Percentiles rank a stretch among this genome's conserved stretches.
These are phyloP conservation scores for Planoprotostelium fungivorum DNA, from an alignment of 78 protist species.

Conservation along the genomic window DNA sequence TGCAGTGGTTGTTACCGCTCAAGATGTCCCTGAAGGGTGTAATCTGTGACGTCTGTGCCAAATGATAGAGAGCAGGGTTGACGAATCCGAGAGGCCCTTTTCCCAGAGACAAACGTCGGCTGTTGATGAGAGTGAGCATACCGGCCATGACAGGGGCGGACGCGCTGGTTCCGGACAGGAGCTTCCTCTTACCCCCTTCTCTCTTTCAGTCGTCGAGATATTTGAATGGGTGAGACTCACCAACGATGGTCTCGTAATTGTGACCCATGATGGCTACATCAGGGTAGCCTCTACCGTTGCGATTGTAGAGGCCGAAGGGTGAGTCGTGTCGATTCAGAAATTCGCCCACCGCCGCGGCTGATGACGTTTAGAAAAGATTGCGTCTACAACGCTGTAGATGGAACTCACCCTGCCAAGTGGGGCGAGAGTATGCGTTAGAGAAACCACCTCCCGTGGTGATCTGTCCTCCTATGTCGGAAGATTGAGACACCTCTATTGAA, in stretches of 20 bases:
- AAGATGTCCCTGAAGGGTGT: conserved; percentile 9
- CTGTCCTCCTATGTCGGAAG: not conserved
- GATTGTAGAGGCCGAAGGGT: not conserved
- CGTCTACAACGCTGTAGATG: too few relatives aligned
- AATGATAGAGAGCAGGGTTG: not conserved
- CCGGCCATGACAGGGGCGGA: conserved; percentile 10
- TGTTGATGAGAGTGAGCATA: not conserved
- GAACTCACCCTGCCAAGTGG: conserved; percentile 3
- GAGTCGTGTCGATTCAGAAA: not conserved
- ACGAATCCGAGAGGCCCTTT: not conserved
- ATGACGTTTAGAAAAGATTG: not conserved
- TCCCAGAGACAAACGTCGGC: not conserved
- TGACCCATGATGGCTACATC: conserved; percentile 29
- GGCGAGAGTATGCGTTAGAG: not conserved
- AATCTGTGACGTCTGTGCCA: not conserved
- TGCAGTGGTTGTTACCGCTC: conserved; percentile 16
- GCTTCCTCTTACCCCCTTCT: not conserved
- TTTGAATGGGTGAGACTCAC: not conserved
- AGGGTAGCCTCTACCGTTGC: not conserved
- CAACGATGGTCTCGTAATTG: conserved; percentile 9
- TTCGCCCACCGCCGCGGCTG: not conserved
- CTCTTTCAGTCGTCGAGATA: not conserved
- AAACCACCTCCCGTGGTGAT: conserved; percentile 26
- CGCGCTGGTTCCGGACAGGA: conserved; percentile 44
- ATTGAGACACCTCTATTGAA: not conserved